phyloP scores from a whole-genome alignment of 352 stramenopile species.

The Poterioochromonas sp. region DNA sequence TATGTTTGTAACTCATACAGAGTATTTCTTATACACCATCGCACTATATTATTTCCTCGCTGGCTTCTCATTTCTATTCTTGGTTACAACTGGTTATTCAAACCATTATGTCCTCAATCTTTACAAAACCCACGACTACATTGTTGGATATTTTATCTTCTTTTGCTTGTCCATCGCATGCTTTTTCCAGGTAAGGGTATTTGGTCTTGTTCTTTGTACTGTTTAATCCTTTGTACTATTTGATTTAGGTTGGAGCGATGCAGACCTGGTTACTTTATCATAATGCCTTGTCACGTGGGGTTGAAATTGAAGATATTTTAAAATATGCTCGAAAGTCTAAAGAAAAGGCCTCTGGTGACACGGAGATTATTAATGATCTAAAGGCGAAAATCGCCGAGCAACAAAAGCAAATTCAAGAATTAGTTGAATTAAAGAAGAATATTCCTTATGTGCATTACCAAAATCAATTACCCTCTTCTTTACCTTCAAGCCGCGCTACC shows the following conservation, averaged over 20 bases:
- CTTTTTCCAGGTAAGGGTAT: constrained; percentile 50
- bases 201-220: not conserved
- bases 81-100: constrained; percentile 62
- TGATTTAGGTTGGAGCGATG: constrained; percentile 59
- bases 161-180: constrained; percentile 77
- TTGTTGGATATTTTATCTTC: constrained; percentile 81
- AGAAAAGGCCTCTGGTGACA: constrained; percentile 49
- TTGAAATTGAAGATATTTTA: constrained; percentile 93
- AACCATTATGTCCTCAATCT: constrained; percentile 67
- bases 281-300: constrained; percentile 85
- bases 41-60: constrained; percentile 82
- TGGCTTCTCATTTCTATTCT: constrained; percentile 66
- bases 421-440: no score
- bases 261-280: constrained; percentile 95
- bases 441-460: no score
- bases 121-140: constrained; percentile 85
- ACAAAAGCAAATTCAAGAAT: no score
- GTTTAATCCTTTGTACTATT: not conserved
- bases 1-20: constrained; percentile 57
- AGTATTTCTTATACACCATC: constrained; percentile 75
- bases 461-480: no score
- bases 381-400: not conserved
- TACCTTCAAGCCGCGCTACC: no score
- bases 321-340: constrained; percentile 65
- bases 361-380: not conserved